Percentiles rank a stretch among this genome's conserved stretches.
phyloP scores from a whole-genome alignment of 768 basidiomycete genomes.

The Naganishia antarctica region DNA sequence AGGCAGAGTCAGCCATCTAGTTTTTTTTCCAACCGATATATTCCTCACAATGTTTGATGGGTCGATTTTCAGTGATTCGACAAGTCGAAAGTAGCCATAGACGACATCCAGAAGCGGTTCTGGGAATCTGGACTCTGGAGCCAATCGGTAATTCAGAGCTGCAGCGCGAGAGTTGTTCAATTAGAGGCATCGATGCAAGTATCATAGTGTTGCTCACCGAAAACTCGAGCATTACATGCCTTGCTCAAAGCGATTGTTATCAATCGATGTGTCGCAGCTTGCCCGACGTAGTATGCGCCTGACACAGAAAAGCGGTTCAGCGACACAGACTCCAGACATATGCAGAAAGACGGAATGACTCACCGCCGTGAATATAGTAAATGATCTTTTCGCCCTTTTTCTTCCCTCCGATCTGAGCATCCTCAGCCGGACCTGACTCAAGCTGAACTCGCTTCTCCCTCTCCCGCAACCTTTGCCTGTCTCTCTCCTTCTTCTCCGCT shows the following conservation, averaged over 20 bases:
- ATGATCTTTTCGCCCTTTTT: slow-evolving; percentile 63
- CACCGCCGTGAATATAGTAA: slow-evolving; percentile 90
- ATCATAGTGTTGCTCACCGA: slow-evolving; percentile 59
- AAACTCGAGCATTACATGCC: slow-evolving; percentile 79
- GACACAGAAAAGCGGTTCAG: too few relatives aligned
- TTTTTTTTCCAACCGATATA: slow-evolving; percentile 41
- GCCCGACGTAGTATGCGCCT: slow-evolving; percentile 91
- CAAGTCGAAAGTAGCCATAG: slow-evolving; percentile 75
- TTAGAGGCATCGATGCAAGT: background rate
- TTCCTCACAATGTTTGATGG: slow-evolving; percentile 71
- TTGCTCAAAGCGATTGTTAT: slow-evolving; percentile 88
- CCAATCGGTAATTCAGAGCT: slow-evolving; percentile 91
- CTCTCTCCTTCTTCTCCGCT: slow-evolving; percentile 60
- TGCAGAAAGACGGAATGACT: slow-evolving; percentile 44
- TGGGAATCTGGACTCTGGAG: slow-evolving; percentile 91
- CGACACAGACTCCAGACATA: too few relatives aligned
- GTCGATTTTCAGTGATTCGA: slow-evolving; percentile 73
- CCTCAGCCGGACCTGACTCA: background rate
- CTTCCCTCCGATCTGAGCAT: background rate
- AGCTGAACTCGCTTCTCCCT: background rate
- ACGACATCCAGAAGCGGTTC: slow-evolving; percentile 83
- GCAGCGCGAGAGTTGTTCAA: slow-evolving; percentile 20
- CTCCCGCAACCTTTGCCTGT: slow-evolving; percentile 25
- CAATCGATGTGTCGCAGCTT: slow-evolving; percentile 80
- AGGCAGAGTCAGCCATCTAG: background rate